Base-by-base conservation (phyloP, 2,329 filamentous ascomycete species). In the Trichoderma pleuroti region DNA sequence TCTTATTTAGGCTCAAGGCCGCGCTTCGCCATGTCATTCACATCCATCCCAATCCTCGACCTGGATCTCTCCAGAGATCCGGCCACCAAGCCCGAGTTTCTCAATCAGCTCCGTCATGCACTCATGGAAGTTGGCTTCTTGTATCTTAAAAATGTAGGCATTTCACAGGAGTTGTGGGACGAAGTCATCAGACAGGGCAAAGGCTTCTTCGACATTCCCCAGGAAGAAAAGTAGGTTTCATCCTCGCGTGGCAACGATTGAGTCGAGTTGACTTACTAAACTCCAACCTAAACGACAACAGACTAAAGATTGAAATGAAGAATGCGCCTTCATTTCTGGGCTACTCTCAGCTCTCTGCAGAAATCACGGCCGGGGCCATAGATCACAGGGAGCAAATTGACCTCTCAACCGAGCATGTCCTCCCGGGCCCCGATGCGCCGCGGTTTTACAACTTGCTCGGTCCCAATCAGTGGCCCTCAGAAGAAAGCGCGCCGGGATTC, bases 311-410 rank as follows among this genome's bases (percentile, higher is more conserved):
- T 75, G 90, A 92, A 77, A 92, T 92, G 90, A 91, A 91, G 77
- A 92, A 92, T 74, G 89, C 89, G 3, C 86, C 88, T 5, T 92
- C 90, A 10, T 93, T 93, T 80, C 84, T 93, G 21, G 90, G 90
- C 70, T 92, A 92, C 80, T 90, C 89, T 34, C 85, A 84, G 28
- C 86, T 92, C 68, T 86, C 87, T 4, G 88, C 89, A 73, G 90
- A 91, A 78, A 86, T 91, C 76, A 97, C 93, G 5, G 92, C 92
- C 24, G 89, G 91, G 74, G 86, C 87, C 63, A 86, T 88, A 75
- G 93, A 97, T 81, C 92, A 94, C 83, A 87, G 93, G 65, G 93
- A 97, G 79, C 93, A 97, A 79, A 91, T 97, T 72, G 93, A 97
- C 80, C 86, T 97, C 65, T 93, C 92, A 0, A 97, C 93, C 0